Evolutionary conservation across 495 filamentous ascomycete genomes (phyloP).

Genomic region (Neurospora sp.): DNA sequence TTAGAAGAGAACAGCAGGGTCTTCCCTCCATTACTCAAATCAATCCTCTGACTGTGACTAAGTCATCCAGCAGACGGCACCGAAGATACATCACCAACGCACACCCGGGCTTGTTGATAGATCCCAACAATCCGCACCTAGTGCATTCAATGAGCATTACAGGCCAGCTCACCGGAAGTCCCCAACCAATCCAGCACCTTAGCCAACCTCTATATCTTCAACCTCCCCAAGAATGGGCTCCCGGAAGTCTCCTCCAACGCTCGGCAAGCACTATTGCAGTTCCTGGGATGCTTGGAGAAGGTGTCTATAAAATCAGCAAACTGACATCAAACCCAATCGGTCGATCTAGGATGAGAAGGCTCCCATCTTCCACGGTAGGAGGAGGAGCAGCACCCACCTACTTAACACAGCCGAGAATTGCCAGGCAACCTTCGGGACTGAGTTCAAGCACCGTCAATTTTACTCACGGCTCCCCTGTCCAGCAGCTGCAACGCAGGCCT

Average conservation of each 20-base stretch:
- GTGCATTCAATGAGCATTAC: neutral
- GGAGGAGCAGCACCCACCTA: neutral
- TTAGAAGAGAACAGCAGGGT: neutral
- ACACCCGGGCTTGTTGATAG: neutral
- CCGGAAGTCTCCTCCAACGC: conserved; percentile 2
- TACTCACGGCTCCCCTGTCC: neutral
- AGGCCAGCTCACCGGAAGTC: neutral
- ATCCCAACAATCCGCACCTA: neutral
- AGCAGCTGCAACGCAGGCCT: neutral
- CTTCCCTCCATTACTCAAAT: neutral
- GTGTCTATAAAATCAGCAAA: conserved; percentile 21
- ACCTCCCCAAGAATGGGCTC: conserved; percentile 5
- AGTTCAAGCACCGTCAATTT: neutral
- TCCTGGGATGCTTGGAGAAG: conserved; percentile 14
- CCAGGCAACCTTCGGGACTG: neutral
- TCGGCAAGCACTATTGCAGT: conserved; percentile 12
- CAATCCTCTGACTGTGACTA: neutral
- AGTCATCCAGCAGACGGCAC: neutral
- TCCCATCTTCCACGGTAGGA: neutral
- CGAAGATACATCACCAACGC: neutral
- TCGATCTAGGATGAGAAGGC: conserved; percentile 3
- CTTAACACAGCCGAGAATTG: neutral
- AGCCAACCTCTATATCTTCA: neutral
- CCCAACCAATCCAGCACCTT: conserved; percentile 7
- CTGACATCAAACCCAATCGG: conserved; percentile 3